These are phyloP conservation scores for Paecilomyces sp. DNA, from an alignment of 2,329 filamentous ascomycete genomes.

Conservation along the genomic window DNA sequence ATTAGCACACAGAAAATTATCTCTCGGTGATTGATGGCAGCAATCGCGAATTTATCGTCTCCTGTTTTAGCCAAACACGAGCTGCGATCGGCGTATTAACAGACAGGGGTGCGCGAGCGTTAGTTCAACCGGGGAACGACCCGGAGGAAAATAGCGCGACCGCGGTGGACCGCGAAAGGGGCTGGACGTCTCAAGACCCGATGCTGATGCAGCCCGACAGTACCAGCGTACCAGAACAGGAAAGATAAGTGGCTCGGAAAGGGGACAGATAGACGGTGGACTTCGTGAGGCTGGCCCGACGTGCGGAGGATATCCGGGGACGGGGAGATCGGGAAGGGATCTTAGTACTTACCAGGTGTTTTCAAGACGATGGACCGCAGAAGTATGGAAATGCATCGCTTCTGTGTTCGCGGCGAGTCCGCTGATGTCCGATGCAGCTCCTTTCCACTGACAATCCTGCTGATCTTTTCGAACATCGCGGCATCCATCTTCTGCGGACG, in stretches of 20 bases:
- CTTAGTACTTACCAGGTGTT: constrained; percentile 56
- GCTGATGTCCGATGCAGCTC: constrained; percentile 67
- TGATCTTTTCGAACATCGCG: constrained; percentile 57
- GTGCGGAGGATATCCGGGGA: neutral
- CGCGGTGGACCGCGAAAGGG: constrained; percentile 17
- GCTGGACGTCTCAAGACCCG: constrained; percentile 5
- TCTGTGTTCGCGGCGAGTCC: constrained; percentile 63
- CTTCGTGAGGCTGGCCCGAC: neutral
- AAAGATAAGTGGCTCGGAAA: neutral
- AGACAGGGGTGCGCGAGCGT: constrained; percentile 19
- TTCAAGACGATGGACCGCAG: constrained; percentile 62
- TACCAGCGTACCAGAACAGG: constrained; percentile 2
- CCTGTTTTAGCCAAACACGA: constrained; percentile 5
- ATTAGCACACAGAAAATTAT: constrained; percentile 1
- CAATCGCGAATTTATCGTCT: constrained; percentile 6
- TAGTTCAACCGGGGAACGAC: constrained; percentile 12
- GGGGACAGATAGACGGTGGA: neutral
- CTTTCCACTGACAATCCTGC: constrained; percentile 57
- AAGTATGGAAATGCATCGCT: constrained; percentile 68
- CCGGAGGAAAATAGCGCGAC: constrained; percentile 17
- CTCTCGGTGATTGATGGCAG: neutral
- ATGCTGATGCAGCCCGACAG: constrained; percentile 1
- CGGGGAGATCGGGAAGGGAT: constrained; percentile 2
- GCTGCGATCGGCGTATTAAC: constrained; percentile 15
- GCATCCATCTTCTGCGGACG: constrained; percentile 65